Evolutionary conservation across 225 moss, liverwort and hornwort genomes (phyloP).

Genomic region (Bryum argenteum): DNA sequence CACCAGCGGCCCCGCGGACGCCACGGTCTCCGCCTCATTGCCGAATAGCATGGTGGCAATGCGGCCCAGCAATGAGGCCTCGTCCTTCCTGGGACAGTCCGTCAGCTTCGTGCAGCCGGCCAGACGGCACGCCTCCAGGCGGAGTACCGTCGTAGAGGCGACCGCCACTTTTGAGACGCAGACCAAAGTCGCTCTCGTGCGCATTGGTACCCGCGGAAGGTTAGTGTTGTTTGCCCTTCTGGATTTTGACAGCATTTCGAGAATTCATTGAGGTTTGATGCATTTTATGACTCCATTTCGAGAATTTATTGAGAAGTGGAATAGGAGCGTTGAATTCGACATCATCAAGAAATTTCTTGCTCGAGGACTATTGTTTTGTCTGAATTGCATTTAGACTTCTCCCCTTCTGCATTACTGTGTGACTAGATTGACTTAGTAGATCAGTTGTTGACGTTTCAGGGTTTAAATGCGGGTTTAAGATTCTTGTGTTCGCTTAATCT

Average conservation of each 20-base stretch:
- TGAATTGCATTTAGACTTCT: no score
- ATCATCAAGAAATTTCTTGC: no score
- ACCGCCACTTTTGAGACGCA: constrained; percentile 41
- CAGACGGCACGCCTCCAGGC: constrained; percentile 3
- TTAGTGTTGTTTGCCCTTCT: constrained; percentile 11
- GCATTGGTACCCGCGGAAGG: constrained; percentile 58
- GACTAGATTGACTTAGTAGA: neutral
- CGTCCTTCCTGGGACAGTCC: constrained; percentile 35
- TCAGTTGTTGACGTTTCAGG: neutral
- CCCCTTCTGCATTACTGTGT: neutral
- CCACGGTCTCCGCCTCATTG: constrained; percentile 13
- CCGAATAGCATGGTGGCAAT: constrained; percentile 23
- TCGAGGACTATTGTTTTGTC: no score
- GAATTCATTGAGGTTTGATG: neutral
- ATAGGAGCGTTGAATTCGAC: no score
- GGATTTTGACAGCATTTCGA: neutral
- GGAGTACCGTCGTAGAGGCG: constrained; percentile 38
- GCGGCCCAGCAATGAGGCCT: constrained; percentile 32
- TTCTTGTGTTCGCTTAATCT: no score
- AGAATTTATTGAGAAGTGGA: no score
- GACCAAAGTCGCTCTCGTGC: constrained; percentile 48
- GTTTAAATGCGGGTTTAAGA: no score
- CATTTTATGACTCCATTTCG: neutral
- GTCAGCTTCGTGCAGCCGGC: constrained; percentile 19
- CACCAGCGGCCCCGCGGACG: constrained; percentile 20